Evolutionary conservation across 2,329 filamentous ascomycete species (phyloP).

Genomic region (Fusarium neocosmosporiellum): DNA sequence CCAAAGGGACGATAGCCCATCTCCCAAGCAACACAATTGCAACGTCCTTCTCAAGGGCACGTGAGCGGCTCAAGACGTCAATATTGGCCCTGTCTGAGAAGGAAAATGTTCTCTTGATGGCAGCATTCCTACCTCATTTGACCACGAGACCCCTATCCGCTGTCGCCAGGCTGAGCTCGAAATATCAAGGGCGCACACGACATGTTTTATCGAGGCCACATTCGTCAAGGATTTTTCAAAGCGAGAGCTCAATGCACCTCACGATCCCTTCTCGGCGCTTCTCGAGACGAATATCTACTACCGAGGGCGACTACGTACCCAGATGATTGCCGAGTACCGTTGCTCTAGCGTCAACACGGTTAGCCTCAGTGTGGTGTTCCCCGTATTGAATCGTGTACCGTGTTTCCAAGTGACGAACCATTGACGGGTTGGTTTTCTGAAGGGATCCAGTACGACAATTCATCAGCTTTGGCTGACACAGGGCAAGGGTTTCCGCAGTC

Average conservation of each 20-base stretch:
- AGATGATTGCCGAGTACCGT: neutral
- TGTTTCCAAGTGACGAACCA: neutral
- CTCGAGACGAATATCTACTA: neutral
- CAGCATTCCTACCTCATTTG: neutral
- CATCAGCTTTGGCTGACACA: neutral
- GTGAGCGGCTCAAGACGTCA: slow-evolving; percentile 3
- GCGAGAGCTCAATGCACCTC: neutral
- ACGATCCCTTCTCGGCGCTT: neutral
- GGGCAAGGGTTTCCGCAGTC: neutral
- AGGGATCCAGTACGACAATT: neutral
- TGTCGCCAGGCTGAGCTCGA: neutral
- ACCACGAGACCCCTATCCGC: neutral
- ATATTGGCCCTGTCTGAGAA: neutral
- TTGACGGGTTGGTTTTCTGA: neutral
- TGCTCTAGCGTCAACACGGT: neutral
- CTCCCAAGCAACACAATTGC: slow-evolving; percentile 22
- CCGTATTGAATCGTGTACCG: neutral
- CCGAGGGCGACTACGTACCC: neutral
- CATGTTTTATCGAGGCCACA: slow-evolving; percentile 2
- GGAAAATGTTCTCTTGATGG: neutral
- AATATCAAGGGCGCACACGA: slow-evolving; percentile 20
- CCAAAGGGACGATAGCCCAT: slow-evolving; percentile 19
- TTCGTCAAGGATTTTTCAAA: neutral
- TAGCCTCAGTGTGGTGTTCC: neutral
- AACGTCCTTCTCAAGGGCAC: slow-evolving; percentile 6